A percentile compares a stretch with the other conserved stretches of the same genome.
These are phyloP conservation scores for Calocera cornea DNA, from an alignment of 768 basidiomycete genomes.

Conservation along the genomic window DNA sequence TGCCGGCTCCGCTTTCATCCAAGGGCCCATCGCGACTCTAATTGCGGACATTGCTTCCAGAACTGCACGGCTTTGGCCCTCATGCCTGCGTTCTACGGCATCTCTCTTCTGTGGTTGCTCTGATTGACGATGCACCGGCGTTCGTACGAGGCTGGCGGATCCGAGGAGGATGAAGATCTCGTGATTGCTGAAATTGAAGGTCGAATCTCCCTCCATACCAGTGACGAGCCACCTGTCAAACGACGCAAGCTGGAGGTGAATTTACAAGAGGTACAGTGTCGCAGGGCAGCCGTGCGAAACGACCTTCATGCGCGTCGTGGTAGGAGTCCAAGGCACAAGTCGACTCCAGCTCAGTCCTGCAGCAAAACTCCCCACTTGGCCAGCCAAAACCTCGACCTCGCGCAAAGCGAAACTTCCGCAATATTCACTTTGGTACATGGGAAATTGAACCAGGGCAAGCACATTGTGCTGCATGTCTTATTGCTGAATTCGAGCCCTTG, in stretches of 20 bases:
- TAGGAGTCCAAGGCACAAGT: background rate
- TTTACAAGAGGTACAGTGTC: background rate
- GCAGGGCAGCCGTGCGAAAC: too few relatives aligned
- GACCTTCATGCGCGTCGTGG: background rate
- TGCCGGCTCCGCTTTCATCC: background rate
- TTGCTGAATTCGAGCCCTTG: background rate
- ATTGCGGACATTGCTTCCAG: background rate
- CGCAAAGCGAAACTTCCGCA: conserved; percentile 70
- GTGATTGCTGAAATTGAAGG: background rate
- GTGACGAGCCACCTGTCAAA: background rate
- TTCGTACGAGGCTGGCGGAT: background rate
- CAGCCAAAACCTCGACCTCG: background rate
- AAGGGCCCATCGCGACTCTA: background rate
- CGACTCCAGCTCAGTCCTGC: background rate
- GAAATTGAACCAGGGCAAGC: conserved; percentile 79
- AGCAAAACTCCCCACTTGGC: background rate
- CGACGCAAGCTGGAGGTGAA: background rate
- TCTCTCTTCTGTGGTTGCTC: background rate
- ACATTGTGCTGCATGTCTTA: conserved; percentile 6
- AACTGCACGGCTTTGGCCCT: background rate
- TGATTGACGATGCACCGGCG: background rate
- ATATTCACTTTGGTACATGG: conserved; percentile 73
- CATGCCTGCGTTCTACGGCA: background rate
- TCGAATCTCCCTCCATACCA: background rate
- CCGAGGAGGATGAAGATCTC: background rate